Conservation (phyloP, 176 grass and related monocot genomes). For the Musa acuminata region DNA sequence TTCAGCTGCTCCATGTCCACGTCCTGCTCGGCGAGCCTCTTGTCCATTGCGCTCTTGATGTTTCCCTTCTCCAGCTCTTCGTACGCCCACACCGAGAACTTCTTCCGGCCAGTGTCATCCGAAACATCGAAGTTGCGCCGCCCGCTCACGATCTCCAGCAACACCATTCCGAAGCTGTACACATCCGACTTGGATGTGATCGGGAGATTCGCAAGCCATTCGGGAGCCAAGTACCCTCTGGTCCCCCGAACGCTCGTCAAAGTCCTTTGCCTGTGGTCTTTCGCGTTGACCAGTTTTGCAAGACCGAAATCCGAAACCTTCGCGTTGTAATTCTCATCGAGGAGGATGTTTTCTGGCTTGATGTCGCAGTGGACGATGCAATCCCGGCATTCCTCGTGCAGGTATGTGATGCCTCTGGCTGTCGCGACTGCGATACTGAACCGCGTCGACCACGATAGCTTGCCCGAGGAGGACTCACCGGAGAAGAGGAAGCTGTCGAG, state of each 20-base stretch:
- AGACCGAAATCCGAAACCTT: slow-evolving; percentile 98
- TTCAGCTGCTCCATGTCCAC: slow-evolving; percentile 64
- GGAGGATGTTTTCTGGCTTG: slow-evolving; percentile 97
- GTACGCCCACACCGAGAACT: slow-evolving; percentile 82
- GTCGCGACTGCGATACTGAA: slow-evolving; percentile 78
- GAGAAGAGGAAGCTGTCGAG: slow-evolving; percentile 75
- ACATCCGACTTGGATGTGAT: slow-evolving; percentile 93
- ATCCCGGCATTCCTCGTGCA: slow-evolving; percentile 98
- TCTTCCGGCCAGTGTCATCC: slow-evolving; percentile 62
- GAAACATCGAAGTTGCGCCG: slow-evolving; percentile 76
- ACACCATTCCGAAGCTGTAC: slow-evolving; percentile 94
- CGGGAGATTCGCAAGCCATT: slow-evolving; percentile 92
- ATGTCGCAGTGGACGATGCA: slow-evolving; percentile 98
- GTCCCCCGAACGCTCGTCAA: slow-evolving; percentile 80
- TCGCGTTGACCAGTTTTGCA: slow-evolving; percentile 76
- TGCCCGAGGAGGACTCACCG: slow-evolving; percentile 13
- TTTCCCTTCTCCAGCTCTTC: slow-evolving; percentile 79
- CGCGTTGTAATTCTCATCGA: slow-evolving; percentile 69
- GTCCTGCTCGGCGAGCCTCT: slow-evolving; percentile 33
- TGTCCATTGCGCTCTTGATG: slow-evolving; percentile 30
- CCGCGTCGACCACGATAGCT: slow-evolving; percentile 46
- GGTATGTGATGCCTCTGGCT: slow-evolving; percentile 78
- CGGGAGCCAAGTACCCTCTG: slow-evolving; percentile 73
- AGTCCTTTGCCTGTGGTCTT: slow-evolving; percentile 80
- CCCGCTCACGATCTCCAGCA: slow-evolving; percentile 79